These are phyloP conservation scores for Nigrospora sphaerica DNA, from an alignment of 2,329 filamentous ascomycete genomes.

Conservation along the genomic window DNA sequence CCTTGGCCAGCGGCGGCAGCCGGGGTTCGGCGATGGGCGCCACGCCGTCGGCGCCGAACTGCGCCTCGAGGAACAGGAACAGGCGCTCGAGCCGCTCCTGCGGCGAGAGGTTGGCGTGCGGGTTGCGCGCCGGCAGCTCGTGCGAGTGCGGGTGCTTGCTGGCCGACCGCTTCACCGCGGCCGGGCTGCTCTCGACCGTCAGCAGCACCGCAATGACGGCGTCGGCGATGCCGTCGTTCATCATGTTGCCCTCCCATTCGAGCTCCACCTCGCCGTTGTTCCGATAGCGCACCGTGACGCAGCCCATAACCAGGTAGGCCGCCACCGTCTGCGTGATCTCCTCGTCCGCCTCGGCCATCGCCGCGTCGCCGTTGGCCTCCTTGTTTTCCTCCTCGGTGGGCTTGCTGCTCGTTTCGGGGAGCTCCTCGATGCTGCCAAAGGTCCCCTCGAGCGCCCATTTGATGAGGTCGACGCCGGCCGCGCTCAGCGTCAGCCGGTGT, in stretches of 20 bases:
- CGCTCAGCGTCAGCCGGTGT: conserved; percentile 79
- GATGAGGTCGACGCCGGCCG: conserved; percentile 85
- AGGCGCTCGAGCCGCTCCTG: conserved; percentile 77
- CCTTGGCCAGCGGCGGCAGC: conserved; percentile 32
- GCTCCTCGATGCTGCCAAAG: conserved; percentile 76
- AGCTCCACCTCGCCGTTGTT: conserved; percentile 76
- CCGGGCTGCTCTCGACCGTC: conserved; percentile 87
- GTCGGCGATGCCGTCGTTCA: conserved; percentile 97
- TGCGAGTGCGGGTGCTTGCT: conserved; percentile 52
- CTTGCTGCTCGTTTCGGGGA: conserved; percentile 43
- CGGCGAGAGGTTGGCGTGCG: conserved; percentile 64
- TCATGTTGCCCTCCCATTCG: conserved; percentile 96
- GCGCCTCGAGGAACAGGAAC: conserved; percentile 93
- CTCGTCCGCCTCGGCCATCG: conserved; percentile 55
- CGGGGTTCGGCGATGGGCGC: conserved; percentile 65
- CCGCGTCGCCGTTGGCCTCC: conserved; percentile 21
- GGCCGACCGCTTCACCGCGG: conserved; percentile 78
- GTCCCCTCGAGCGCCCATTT: conserved; percentile 92
- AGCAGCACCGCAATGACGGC: conserved; percentile 89
- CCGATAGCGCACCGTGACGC: conserved; percentile 73
- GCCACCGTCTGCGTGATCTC: conserved; percentile 49
- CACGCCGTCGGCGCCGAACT: conserved; percentile 83
- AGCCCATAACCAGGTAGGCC: conserved; percentile 78
- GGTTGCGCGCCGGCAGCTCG: conserved; percentile 51
- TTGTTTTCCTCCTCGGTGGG: conserved; percentile 30